Evolutionary conservation across 148 eudicot genomes (phyloP).

Genomic region (Rhododendron williamsianum): DNA sequence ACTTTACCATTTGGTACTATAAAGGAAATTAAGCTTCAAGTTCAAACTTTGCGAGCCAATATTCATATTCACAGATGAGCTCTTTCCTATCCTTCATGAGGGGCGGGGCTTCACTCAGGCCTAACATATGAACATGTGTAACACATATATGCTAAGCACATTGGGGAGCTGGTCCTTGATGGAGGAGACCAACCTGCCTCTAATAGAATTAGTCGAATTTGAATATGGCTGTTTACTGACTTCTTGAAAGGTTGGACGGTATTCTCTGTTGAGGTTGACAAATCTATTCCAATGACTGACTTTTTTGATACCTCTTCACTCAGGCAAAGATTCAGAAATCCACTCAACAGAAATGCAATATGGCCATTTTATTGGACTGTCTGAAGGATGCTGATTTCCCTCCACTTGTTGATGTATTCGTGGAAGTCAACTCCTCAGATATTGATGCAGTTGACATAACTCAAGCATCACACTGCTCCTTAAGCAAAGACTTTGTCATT

Average conservation of each 20-base stretch:
- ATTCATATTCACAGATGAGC: background rate
- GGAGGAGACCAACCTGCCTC: no score
- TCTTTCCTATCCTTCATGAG: background rate
- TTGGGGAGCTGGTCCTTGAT: no score
- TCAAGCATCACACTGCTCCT: conserved; percentile 26
- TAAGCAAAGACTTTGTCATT: conserved; percentile 38
- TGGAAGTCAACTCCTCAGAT: conserved; percentile 21
- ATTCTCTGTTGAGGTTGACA: background rate
- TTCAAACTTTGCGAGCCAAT: background rate
- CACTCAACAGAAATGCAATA: conserved; percentile 23
- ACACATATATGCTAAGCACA: no score
- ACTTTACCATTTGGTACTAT: no score
- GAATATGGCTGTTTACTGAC: no score
- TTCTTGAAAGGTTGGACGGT: no score
- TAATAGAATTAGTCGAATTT: no score
- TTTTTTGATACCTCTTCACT: no score
- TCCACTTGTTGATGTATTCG: conserved; percentile 43
- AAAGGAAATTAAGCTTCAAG: no score
- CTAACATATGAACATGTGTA: no score
- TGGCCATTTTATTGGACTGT: conserved; percentile 31
- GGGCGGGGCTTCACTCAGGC: no score
- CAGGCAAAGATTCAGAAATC: conserved; percentile 27
- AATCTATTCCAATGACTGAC: background rate
- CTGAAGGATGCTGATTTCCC: conserved; percentile 40
- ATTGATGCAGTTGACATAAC: conserved; percentile 36